Evolutionary conservation across 179 eudicot species (phyloP).

Genomic region (Vitellaria paradoxa): DNA sequence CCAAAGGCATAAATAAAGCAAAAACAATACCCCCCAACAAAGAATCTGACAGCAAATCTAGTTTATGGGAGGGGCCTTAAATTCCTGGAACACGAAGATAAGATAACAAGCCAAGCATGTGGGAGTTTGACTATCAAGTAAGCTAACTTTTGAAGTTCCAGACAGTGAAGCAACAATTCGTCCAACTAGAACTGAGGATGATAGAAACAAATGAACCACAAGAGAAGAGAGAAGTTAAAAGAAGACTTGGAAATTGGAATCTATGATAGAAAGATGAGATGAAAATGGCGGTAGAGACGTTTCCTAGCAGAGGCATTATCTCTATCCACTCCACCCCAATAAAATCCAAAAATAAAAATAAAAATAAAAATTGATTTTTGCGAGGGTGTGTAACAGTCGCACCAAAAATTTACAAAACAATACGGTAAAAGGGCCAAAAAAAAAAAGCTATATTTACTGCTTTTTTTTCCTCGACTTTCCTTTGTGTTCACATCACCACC

Average conservation of each 20-base stretch:
- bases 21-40: not conserved
- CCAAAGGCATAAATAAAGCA: slow-evolving; percentile 9
- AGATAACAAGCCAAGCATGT: slow-evolving; percentile 23
- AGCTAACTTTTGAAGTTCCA: slow-evolving; percentile 19
- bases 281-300: slow-evolving; percentile 37
- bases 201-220: not conserved
- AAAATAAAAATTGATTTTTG: too few species aligned
- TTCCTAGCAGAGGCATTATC: slow-evolving; percentile 41
- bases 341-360: too few species aligned
- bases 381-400: too few species aligned
- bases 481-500: slow-evolving; percentile 20
- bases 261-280: slow-evolving; percentile 29
- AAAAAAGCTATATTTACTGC: too few species aligned
- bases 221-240: slow-evolving; percentile 10
- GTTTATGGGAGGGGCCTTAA: slow-evolving; percentile 3
- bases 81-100: slow-evolving; percentile 8
- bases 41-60: slow-evolving; percentile 2
- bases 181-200: not conserved
- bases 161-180: slow-evolving; percentile 21
- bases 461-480: not conserved
- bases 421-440: too few species aligned
- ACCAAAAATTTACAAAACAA: too few species aligned
- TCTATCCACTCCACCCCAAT: slow-evolving; percentile 13
- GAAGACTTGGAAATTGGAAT: slow-evolving; percentile 26
- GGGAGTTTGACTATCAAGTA: slow-evolving; percentile 36